phyloP scores from a whole-genome alignment of 345 rosid genomes.

The Populus nigra region DNA sequence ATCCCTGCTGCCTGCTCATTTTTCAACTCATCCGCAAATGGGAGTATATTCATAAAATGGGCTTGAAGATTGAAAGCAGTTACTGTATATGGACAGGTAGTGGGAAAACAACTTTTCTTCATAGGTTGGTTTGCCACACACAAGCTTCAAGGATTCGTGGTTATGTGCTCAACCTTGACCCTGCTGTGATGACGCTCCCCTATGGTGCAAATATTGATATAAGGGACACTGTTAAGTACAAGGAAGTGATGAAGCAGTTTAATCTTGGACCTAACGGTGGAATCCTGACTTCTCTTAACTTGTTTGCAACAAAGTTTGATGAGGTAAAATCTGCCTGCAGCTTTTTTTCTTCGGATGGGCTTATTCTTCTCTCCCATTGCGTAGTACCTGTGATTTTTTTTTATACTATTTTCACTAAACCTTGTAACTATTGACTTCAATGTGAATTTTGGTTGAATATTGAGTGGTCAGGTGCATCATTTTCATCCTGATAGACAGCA shows the following conservation, averaged over 20 bases:
- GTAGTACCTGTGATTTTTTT: background rate
- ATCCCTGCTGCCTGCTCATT: background rate
- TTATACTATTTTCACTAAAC: background rate
- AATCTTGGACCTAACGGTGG: conserved; percentile 87
- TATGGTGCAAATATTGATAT: conserved; percentile 79
- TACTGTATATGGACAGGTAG: conserved; percentile 44
- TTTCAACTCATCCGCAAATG: background rate
- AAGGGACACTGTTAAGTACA: conserved; percentile 73
- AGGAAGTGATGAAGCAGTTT: conserved; percentile 83
- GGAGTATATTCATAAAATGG: background rate
- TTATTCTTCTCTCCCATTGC: background rate
- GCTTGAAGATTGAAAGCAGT: conserved; percentile 12
- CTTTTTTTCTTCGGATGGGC: background rate
- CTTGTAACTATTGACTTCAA: background rate
- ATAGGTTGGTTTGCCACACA: conserved; percentile 66
- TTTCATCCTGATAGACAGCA: background rate
- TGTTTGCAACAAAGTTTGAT: conserved; percentile 77
- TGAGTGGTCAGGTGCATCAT: background rate
- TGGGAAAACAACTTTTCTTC: conserved; percentile 76
- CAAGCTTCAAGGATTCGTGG: conserved; percentile 61
- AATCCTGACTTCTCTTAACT: conserved; percentile 68
- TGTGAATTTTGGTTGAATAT: background rate
- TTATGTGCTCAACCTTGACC: conserved; percentile 80
- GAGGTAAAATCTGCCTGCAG: conserved; percentile 43
- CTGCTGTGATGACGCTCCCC: conserved; percentile 82